phyloP scores from a whole-genome alignment of 2,329 filamentous ascomycete species.

The Hymenoscyphus linearis region DNA sequence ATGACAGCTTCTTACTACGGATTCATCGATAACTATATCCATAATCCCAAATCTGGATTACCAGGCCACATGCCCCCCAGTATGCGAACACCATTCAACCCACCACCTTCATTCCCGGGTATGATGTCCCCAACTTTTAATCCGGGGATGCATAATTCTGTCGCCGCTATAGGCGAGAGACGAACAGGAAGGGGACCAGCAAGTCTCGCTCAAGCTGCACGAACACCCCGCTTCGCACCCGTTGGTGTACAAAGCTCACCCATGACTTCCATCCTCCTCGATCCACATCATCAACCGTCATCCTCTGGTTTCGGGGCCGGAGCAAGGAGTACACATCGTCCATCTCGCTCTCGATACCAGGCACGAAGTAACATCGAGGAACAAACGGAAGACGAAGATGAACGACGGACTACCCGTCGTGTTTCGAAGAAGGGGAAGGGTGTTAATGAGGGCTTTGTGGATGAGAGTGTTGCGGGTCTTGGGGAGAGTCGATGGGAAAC shows the following conservation, averaged over 20 bases:
- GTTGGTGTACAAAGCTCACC: conserved; percentile 38
- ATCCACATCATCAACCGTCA: conserved; percentile 68
- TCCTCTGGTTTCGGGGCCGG: conserved; percentile 39
- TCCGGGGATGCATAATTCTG: conserved; percentile 50
- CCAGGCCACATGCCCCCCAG: conserved; percentile 55
- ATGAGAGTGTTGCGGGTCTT: conserved; percentile 26
- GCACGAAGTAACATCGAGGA: conserved; percentile 51
- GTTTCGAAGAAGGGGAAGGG: conserved; percentile 3
- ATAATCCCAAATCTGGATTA: conserved; percentile 64
- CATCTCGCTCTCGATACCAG: conserved; percentile 41
- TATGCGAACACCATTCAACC: conserved; percentile 59
- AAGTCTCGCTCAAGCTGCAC: conserved; percentile 31
- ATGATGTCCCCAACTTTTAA: conserved; percentile 57
- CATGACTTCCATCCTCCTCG: conserved; percentile 67
- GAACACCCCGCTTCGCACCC: conserved; percentile 42
- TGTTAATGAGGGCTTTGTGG: conserved; percentile 29
- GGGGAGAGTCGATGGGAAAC: conserved; percentile 43
- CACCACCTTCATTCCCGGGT: conserved; percentile 69
- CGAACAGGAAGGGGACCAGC: conserved; percentile 38
- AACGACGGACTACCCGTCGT: conserved; percentile 26
- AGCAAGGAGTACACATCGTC: conserved; percentile 42
- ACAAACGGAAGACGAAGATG: conserved; percentile 42
- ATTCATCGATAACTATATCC: conserved; percentile 87
- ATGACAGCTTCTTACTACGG: conserved; percentile 97
- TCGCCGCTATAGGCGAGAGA: conserved; percentile 41